Conservation (phyloP, 1,284 basidiomycete genomes). For the Leccinum griseonigrum region DNA sequence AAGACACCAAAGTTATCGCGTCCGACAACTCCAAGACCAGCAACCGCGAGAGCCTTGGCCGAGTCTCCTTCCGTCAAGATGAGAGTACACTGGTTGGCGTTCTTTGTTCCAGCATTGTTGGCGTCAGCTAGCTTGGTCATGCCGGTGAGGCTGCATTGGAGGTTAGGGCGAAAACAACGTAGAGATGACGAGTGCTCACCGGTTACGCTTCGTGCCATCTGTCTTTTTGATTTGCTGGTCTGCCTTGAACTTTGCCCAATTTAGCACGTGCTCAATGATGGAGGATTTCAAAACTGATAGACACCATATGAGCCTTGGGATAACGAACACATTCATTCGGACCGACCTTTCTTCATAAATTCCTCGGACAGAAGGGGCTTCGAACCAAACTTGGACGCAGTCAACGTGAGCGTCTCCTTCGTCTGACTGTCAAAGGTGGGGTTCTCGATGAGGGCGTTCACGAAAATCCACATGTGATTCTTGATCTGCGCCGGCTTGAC, state of each 20-base stretch:
- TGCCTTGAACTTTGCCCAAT: conserved; percentile 97
- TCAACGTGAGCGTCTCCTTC: conserved; percentile 93
- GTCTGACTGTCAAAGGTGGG: conserved; percentile 99
- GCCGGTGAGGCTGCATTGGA: conserved; percentile 70
- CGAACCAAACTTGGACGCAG: conserved; percentile 87
- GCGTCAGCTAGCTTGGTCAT: conserved; percentile 95
- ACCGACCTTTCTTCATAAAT: conserved; percentile 91
- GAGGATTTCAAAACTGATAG: conserved; percentile 80
- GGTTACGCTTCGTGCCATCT: conserved; percentile 90
- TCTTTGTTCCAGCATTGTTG: conserved; percentile 92
- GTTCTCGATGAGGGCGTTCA: conserved; percentile 96
- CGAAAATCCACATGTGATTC: conserved; percentile 98
- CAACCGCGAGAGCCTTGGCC: conserved; percentile 94
- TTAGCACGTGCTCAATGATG: conserved; percentile 91
- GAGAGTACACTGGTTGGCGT: conserved; percentile 85
- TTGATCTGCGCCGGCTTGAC: conserved; percentile 94
- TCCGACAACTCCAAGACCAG: conserved; percentile 92
- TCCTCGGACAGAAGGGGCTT: conserved; percentile 85
- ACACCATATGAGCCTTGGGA: conserved; percentile 9
- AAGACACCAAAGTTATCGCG: conserved; percentile 98
- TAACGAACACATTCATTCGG: neutral
- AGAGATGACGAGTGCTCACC: conserved; percentile 44
- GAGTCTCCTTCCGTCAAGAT: conserved; percentile 99
- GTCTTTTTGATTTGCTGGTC: conserved; percentile 96
- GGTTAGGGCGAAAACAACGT: conserved; percentile 4